Evolutionary conservation across 164 flowering plant genomes (phyloP).

Genomic region (Sedum album): DNA sequence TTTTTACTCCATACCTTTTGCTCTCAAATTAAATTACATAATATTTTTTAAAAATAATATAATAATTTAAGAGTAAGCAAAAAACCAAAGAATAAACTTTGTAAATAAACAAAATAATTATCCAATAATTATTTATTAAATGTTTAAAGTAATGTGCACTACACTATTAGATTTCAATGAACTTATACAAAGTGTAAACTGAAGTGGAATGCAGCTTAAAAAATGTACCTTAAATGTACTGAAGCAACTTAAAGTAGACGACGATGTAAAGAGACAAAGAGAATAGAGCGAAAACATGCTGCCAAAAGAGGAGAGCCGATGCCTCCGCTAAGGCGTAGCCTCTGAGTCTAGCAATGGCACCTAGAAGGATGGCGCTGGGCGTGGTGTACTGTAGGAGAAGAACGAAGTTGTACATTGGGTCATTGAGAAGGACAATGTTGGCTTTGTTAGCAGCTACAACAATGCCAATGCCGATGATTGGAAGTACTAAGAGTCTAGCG

Average conservation of each 20-base stretch:
- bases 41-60: no score
- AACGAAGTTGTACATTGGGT: conserved; percentile 67
- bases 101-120: no score
- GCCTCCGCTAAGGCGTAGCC: conserved; percentile 89
- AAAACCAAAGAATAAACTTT: no score
- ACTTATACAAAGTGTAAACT: neutral
- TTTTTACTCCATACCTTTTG: no score
- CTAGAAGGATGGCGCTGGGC: conserved; percentile 84
- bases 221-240: conserved; percentile 24
- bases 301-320: conserved; percentile 90
- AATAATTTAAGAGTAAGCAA: no score
- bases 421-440: conserved; percentile 35
- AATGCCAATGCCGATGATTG: conserved; percentile 64
- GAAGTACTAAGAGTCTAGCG: conserved; percentile 67
- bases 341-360: conserved; percentile 89
- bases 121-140: no score
- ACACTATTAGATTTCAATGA: neutral
- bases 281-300: conserved; percentile 64
- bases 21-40: no score
- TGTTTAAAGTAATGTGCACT: no score
- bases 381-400: conserved; percentile 74
- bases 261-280: conserved; percentile 59
- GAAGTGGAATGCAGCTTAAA: neutral
- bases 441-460: conserved; percentile 47
- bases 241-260: conserved; percentile 52